phyloP scores from a whole-genome alignment of 805 yeast genomes.

The Metschnikowia peoriensis region DNA sequence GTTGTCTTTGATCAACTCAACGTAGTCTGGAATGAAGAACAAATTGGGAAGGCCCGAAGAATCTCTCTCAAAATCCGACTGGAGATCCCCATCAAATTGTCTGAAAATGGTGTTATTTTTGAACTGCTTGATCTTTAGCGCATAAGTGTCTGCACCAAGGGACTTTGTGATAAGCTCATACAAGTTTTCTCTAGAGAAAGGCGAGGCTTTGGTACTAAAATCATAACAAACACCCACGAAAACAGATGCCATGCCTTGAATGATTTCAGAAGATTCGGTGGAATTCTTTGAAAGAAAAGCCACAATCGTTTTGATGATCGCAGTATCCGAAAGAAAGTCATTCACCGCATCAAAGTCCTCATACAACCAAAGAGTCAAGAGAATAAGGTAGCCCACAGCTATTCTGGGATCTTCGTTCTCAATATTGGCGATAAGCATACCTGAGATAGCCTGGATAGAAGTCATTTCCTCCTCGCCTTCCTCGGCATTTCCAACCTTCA shows the following conservation, averaged over 20 bases:
- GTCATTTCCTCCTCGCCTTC: conserved; percentile 68
- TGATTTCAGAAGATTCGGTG: conserved; percentile 49
- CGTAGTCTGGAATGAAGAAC: conserved; percentile 64
- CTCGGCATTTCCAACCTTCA: conserved; percentile 56
- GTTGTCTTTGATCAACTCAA: conserved; percentile 66
- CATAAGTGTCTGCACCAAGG: conserved; percentile 80
- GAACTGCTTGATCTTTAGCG: conserved; percentile 69
- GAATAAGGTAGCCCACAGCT: conserved; percentile 72
- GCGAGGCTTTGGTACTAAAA: conserved; percentile 62
- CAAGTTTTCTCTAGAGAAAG: conserved; percentile 57
- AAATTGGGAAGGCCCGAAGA: conserved; percentile 87
- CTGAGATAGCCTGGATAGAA: conserved; percentile 74
- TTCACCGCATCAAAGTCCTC: conserved; percentile 75
- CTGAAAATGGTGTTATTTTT: conserved; percentile 56
- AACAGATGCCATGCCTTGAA: conserved; percentile 71
- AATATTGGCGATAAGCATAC: conserved; percentile 64
- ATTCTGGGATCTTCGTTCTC: conserved; percentile 67
- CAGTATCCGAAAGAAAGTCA: conserved; percentile 66
- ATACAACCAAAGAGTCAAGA: conserved; percentile 72
- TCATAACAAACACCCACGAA: conserved; percentile 79
- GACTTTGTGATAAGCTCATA: conserved; percentile 62
- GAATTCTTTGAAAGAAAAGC: conserved; percentile 54
- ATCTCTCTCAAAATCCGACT: conserved; percentile 45
- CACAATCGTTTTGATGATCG: conserved; percentile 65
- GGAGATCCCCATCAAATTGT: conserved; percentile 42